Evolutionary conservation across 2,329 filamentous ascomycete species (phyloP), one percentile per base, ranked within the genome.

Genomic region (Trichoderma simmonsii): DNA sequence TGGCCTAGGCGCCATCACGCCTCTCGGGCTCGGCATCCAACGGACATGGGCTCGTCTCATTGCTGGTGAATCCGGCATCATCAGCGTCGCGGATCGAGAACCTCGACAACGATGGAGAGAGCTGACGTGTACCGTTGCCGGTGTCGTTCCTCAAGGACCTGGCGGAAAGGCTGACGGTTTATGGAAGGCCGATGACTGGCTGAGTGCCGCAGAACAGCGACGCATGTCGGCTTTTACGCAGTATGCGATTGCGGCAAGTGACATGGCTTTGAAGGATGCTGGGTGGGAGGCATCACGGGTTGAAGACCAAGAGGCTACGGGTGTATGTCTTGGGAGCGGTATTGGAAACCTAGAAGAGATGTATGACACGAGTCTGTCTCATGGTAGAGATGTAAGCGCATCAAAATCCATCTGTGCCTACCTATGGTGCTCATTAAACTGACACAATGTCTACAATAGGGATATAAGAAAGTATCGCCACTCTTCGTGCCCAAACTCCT

Each of bases 301-400:
- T 21, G 86, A 90, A 28, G 89, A 95, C 71, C 86, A 88, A 28
- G 92, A 97, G 78, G 86, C 87, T 70, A 97, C 95, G 0, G 96
- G 96, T 0, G 93, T 99, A 1, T 97, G 95, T 78, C 86, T 99
- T 54, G 96, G 96, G 2, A 98, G 95, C 75, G 96, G 96, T 2
- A 98, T 99, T 77, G 96, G 96, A 18, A 98, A 96, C 77, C 87
- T 99, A 51, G 92, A 97, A 54, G 94, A 97, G 77, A 90, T 97
- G 9, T 98, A 97, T 81, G 87, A 91, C 73, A 97, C 94, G 2
- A 93, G 93, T 71, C 78, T 97, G 64, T 89, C 89, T 1, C 97
- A 93, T 79, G 87, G 93, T 36, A 86, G 89, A 81, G 89, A 89
- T 72, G 93, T 95, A 28, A 65, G 69, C 18, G 8, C 21, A 28